phyloP scores from a whole-genome alignment of 495 filamentous ascomycete species.

The Evernia prunastri region DNA sequence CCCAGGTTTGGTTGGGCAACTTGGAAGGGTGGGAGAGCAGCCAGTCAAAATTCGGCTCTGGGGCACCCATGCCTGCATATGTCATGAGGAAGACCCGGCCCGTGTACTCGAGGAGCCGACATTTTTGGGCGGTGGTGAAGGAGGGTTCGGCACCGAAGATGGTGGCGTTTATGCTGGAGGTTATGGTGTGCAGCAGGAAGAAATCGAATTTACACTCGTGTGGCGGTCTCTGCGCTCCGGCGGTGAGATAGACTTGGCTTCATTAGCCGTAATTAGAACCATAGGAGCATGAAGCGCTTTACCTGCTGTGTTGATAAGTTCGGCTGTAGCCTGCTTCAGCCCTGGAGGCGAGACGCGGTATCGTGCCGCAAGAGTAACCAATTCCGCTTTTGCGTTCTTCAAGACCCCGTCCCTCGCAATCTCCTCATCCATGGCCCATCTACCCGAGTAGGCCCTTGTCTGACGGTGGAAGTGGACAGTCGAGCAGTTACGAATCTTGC shows the following conservation, averaged over 20 bases:
- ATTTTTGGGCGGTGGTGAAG: conserved; percentile 16
- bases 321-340: conserved; percentile 22
- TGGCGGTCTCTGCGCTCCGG: conserved; percentile 18
- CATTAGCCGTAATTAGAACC: background rate
- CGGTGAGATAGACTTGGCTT: conserved; percentile 7
- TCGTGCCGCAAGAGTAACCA: conserved; percentile 18
- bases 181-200: conserved; percentile 21
- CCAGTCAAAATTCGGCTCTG: conserved; percentile 19
- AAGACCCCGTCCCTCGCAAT: conserved; percentile 10
- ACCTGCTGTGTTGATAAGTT: conserved; percentile 21
- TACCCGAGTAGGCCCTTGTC: background rate
- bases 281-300: background rate
- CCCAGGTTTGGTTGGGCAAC: conserved; percentile 18
- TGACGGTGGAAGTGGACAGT: conserved; percentile 9
- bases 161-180: conserved; percentile 14
- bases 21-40: conserved; percentile 16
- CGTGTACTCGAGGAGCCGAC: conserved; percentile 25
- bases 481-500: background rate
- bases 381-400: conserved; percentile 4
- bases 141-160: conserved; percentile 18
- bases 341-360: conserved; percentile 17
- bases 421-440: conserved; percentile 9
- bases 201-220: conserved; percentile 22
- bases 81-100: conserved; percentile 37
- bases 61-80: conserved; percentile 31